These are phyloP conservation scores for Colletotrichum lini DNA, from an alignment of 2,329 filamentous ascomycete species.

Conservation along the genomic window DNA sequence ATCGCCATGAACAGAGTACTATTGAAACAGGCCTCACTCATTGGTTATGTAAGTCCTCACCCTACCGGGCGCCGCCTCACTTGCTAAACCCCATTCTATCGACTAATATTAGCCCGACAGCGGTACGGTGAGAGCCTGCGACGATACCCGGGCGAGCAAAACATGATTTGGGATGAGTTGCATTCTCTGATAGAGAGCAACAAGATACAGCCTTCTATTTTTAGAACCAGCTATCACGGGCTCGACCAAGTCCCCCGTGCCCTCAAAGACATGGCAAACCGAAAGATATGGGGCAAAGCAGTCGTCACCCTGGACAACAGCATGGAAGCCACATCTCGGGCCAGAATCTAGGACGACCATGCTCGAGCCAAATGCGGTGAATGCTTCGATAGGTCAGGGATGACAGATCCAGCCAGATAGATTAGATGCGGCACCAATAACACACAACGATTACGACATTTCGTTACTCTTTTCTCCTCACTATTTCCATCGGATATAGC, in stretches of 20 bases:
- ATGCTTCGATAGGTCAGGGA: not conserved
- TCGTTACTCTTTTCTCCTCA: conserved; percentile 13
- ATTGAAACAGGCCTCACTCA: conserved; percentile 65
- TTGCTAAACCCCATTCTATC: not conserved
- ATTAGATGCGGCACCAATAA: conserved; percentile 10
- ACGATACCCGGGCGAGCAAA: conserved; percentile 61
- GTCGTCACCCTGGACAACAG: conserved; percentile 59
- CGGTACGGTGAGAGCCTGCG: conserved; percentile 71
- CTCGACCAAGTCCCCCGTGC: conserved; percentile 65
- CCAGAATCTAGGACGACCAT: conserved; percentile 3
- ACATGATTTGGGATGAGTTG: conserved; percentile 66
- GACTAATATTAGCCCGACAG: conserved; percentile 47
- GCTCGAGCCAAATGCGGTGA: not conserved
- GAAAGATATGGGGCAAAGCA: conserved; percentile 70
- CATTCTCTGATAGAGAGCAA: conserved; percentile 62
- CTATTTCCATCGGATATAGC: conserved; percentile 34
- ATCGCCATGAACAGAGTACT: conserved; percentile 69
- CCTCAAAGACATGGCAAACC: conserved; percentile 63
- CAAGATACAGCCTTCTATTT: conserved; percentile 66
- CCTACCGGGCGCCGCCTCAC: not conserved
- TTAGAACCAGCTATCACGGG: conserved; percentile 62
- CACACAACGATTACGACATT: conserved; percentile 26
- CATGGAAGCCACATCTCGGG: conserved; percentile 9
- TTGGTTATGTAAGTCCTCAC: conserved; percentile 63
- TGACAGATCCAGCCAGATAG: not conserved